Percentiles rank a stretch among this genome's conserved stretches.
phyloP scores from a whole-genome alignment of 164 flowering plant species.

The Pachysandra terminalis region DNA sequence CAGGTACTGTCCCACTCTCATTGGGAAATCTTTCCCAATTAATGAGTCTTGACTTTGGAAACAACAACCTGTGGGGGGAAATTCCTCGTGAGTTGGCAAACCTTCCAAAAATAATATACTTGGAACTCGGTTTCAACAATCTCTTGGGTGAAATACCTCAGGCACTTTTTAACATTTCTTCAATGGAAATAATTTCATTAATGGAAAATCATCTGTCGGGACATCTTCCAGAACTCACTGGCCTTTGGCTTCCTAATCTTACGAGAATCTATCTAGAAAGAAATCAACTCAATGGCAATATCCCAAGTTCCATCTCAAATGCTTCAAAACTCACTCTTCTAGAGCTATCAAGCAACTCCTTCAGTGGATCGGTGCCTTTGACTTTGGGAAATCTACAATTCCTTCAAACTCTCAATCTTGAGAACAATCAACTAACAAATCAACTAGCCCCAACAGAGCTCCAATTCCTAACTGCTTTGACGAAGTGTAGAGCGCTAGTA shows the following conservation, averaged over 20 bases:
- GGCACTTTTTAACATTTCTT: not conserved
- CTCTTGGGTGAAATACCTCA: not conserved
- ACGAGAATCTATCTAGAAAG: not conserved
- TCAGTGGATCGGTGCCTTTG: not conserved
- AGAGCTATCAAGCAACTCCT: not conserved
- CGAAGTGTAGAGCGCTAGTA: not conserved
- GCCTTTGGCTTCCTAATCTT: not conserved
- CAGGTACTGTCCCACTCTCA: not conserved
- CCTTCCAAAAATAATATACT: not conserved
- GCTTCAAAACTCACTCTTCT: not conserved
- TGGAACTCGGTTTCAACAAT: not conserved
- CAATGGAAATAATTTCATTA: not conserved
- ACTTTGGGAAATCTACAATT: slow-evolving; percentile 4
- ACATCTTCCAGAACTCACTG: not conserved
- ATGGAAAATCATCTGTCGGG: not conserved
- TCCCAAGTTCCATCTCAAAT: not conserved
- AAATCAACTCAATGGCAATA: not conserved
- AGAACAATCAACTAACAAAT: not conserved
- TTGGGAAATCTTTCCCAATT: not conserved
- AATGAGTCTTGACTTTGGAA: not conserved
- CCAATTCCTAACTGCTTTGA: not conserved
- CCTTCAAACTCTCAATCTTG: not conserved
- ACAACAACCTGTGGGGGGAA: not conserved
- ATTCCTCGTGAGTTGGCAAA: not conserved
- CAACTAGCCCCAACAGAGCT: not conserved